Evolutionary conservation across 208 protist species (phyloP), one percentile per base, ranked within the genome.

Genomic region (Chromosphaera perkinsii): DNA sequence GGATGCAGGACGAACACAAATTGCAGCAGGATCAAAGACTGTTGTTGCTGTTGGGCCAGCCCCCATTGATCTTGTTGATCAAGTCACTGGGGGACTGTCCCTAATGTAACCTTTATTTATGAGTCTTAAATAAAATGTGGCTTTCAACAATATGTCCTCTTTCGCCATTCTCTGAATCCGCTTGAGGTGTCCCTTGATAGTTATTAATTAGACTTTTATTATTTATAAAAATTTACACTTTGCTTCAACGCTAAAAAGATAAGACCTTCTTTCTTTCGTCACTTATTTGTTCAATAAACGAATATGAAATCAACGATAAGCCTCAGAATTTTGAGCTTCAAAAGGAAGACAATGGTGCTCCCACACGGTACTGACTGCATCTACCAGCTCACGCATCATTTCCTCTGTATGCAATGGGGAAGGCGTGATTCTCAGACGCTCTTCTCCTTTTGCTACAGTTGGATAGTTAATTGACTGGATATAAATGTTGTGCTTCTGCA

Each of bases 1-100:
- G 0, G 91, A 95, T 60, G 90, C 90, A 0, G 91, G 91, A 29
- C 77, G 91, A 20, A 95, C 91, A 35, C 91, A 95, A 80, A 89
- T 95, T 42, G 88, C 81, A 12, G 60, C 88, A 3, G 84, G 84
- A 0, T 92, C 88, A 51, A 85, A 85, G 51, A 95, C 91, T 0
- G 91, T 94, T 0, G 51, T 95, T 4, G 86, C 36, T 2, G 70
- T 89, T n/a, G 68, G 73, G 22, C 64, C 72, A 29, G 64, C 9
- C 26, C 72, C 72, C 1, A 24, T 54, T 29, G n/a, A 54, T 27
- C 24, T 54, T 14, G 49, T 54, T 17, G 27, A 54, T 27, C 20
- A 54, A 24, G 49, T 54, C 27, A 54, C 49, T 29, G 49, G 49
- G n/a, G n/a, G 27, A 12, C 49, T 54, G 9, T 31, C 20, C n/a